Base-by-base conservation (phyloP, 1,284 basidiomycete genomes). In the Tremellales sp. region DNA sequence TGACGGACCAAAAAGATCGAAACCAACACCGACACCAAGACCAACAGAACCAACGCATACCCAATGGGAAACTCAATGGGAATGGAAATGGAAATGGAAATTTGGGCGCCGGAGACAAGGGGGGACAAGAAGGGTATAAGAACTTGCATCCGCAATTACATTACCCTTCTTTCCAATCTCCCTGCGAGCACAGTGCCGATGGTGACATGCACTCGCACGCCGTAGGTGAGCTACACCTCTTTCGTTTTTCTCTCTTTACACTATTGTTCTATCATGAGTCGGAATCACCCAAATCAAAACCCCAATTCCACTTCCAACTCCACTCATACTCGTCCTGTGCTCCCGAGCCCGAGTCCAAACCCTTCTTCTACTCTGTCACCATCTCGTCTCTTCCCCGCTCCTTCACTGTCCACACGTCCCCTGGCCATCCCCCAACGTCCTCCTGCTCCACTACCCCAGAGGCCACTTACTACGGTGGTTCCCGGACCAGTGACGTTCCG, bases 191-290 rank as follows among this genome's bases (percentile, higher is more conserved):
- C 45, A 58, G 54, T 26, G 48, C 53, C 19, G 62, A 60, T 26
- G 67, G 67, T 22, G 70, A 72, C 35, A 64, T 69, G 65, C 70
- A 72, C 57, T 61, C 67, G 12, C 70, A 72, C 40, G 70, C 70
- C 27, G 65, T 70, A 52, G 70, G 70, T 72, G 44, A 53, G 68
- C 64, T n/a, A n/a, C 37, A 19, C 24, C 10, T 13, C 36, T 23
- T 43, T n/a, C 35, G 17, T 46, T n/a, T 43, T 2, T 21, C 22
- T 31, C 23, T 42, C 17, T 13, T 13, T 27, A 35, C 22, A 26
- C 31, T 25, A 19, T 3, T 24, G 40, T 23, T 33, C 12, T 19
- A 5, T n/a, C 13, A 15, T 23, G 19, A 24, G 17, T 43, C 25
- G 21, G 27, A 36, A 44, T 43, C 2, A 33, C 17, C 13, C 4